Evolutionary conservation across 441 rosid genomes (phyloP), one percentile per base, ranked within the genome.

Genomic region (Mallotus japonicus): DNA sequence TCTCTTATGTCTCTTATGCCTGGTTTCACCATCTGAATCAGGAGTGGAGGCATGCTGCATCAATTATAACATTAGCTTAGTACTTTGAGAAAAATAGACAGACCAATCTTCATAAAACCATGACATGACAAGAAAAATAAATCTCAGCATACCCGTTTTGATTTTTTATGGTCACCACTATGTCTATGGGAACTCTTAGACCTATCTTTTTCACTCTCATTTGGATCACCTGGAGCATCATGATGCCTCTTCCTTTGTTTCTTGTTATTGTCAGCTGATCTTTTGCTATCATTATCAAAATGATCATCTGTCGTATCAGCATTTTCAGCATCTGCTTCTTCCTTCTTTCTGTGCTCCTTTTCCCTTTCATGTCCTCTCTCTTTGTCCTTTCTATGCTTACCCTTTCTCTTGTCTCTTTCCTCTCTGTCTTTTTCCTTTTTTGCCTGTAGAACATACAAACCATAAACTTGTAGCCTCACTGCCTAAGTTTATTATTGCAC

Each of bases 1-100:
- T 79, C 90, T 90, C 75, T 84, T 92, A 69, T 78, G 92, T 78
- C 83, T 88, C 78, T 82, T 92, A 76, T 88, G 92, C 79, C 88
- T 82, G 60, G 80, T 87, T 83, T 89, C 99, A 75, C 76, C 74
- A 63, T 94, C 99, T 53, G 99, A 92, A 73, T 88, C 97, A 34
- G 98, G 97, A n/a, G 95, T 78, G 73, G 89, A 83, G 13, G 87
- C 93, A 64, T 87, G 92, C 98, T 95, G 92, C 82, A 77, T 70
- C 63, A 20, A 78, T 73, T 69, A 63, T 24, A 63, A 13, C 47
- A 51, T 3, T 42, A 49, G 11, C 15, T 9, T 20, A 55, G 28
- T 9, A 13, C 57, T 62, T 68, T 46, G 3, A 64, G 10, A n/a
- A 22, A 51, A 72, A 37, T 62, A 14, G 13, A 63, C 59, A 32